These are phyloP conservation scores for Diaporthe velutina DNA, from an alignment of 2,329 filamentous ascomycete species.

Conservation along the genomic window DNA sequence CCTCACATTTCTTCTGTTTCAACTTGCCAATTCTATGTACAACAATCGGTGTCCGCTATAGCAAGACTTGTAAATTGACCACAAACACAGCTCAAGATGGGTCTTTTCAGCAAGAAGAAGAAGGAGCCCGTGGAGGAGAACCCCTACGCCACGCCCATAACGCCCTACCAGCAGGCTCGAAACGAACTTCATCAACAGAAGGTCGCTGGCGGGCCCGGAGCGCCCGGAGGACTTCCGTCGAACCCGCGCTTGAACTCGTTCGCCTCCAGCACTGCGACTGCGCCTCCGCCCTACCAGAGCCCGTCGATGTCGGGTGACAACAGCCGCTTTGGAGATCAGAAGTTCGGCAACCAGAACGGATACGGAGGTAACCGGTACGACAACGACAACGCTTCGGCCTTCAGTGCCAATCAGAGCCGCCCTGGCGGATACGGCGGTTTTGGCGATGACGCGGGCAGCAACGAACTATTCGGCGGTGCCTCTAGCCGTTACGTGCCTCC, in stretches of 20 bases:
- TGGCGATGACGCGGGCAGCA: constrained; percentile 62
- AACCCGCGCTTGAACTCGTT: constrained; percentile 46
- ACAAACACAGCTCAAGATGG: constrained; percentile 42
- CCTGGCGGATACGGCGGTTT: constrained; percentile 74
- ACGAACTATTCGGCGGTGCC: constrained; percentile 68
- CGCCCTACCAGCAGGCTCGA: constrained; percentile 60
- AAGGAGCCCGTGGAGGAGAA: constrained; percentile 60
- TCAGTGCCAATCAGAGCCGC: constrained; percentile 51
- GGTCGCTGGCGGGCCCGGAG: constrained; percentile 37
- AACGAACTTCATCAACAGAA: constrained; percentile 48
- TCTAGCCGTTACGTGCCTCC: constrained; percentile 43
- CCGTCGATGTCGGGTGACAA: constrained; percentile 46
- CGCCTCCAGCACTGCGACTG: constrained; percentile 46
- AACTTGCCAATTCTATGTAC: not conserved
- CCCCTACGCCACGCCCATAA: constrained; percentile 66
- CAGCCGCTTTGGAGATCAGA: constrained; percentile 66
- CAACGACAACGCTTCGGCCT: constrained; percentile 47
- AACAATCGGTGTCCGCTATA: not conserved
- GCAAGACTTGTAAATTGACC: constrained; percentile 15
- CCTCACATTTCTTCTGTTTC: not conserved
- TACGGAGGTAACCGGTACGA: constrained; percentile 69
- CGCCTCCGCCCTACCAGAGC: constrained; percentile 53
- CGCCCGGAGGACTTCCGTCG: constrained; percentile 41
- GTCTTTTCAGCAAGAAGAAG: constrained; percentile 68
- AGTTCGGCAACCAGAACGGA: constrained; percentile 63